phyloP scores from a whole-genome alignment of 2,329 filamentous ascomycete genomes.

The Aureobasidium sp. region DNA sequence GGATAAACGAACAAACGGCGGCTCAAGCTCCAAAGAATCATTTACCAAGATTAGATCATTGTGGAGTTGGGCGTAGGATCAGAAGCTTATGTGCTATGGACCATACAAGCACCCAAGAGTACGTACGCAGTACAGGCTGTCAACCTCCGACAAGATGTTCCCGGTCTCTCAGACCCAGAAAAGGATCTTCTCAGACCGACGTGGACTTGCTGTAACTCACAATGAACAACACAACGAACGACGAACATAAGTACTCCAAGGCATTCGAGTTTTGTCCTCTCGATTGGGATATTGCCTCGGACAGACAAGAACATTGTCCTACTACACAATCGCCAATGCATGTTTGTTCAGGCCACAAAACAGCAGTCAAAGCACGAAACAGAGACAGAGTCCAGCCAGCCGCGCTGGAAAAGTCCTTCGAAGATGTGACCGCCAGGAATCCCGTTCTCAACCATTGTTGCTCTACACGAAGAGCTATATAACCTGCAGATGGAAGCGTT shows the following conservation, averaged over 20 bases:
- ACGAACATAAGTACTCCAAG: background rate
- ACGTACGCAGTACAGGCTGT: too few species aligned
- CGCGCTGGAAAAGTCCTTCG: background rate
- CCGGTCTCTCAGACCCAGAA: too few species aligned
- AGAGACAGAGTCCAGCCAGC: background rate
- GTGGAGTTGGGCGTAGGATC: too few species aligned
- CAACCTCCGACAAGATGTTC: too few species aligned
- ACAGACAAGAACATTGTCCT: too few species aligned
- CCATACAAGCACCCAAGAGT: too few species aligned
- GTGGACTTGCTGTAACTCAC: background rate
- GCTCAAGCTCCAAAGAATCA: too few species aligned
- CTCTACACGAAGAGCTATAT: background rate
- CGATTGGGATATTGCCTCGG: background rate
- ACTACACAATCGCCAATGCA: too few species aligned
- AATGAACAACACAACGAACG: background rate
- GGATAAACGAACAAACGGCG: background rate
- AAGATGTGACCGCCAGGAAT: background rate
- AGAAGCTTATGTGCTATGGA: too few species aligned
- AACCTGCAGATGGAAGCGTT: background rate
- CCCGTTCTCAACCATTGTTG: background rate
- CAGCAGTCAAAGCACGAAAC: background rate
- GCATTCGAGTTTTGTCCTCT: background rate
- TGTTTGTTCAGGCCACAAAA: background rate
- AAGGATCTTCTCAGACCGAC: background rate
- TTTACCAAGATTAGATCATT: too few species aligned